Base-by-base conservation (phyloP, 2,329 filamentous ascomycete genomes). In the Dactylellina parvicollis region DNA sequence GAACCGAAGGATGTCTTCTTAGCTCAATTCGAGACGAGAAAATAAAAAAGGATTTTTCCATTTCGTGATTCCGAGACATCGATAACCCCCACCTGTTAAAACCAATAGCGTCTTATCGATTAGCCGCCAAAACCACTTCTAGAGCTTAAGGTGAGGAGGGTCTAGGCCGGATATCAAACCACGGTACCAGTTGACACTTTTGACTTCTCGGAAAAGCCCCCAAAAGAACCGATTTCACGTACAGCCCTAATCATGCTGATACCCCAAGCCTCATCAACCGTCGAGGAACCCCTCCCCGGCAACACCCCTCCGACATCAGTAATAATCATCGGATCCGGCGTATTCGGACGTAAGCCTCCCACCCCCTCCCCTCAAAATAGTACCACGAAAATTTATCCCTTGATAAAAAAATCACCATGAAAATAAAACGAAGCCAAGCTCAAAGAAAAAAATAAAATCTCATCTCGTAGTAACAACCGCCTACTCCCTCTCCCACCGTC, bases 301-400 rank as follows among this genome's bases (percentile, higher is more conserved):
- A 50, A 71, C n/a, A 18, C 32, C 24, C 56, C 65, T 2, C 56
- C 57, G 4, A 36, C 26, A 30, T 85, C 85, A 18, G 84, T 91
- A 77, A 83, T 92, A 62, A 89, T 92, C 75, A 81, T 92, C 61
- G 90, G 90, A 62, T 86, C 86, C n/a, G 87, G 87, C 46, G 86
- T 87, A 74, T 89, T 89, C 76, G 87, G 87, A 75, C 84, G 77
- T 78, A 75, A 32, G 60, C 54, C 4, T 1, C n/a, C n/a, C 5
- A 40, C 50, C 52, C 38, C 28, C 10, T 22, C 26, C 26, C 18
- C 36, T 18, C 22, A 22, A 1, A 28, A 30, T 24, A 10, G 76
- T 80, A 50, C 80, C 79, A 24, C 78, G 80, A 57, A 79, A 79
- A 14, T 69, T 81, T 34, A 77, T 80, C 55, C 80, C 82, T 28